Evolutionary conservation across 495 filamentous ascomycete species (phyloP).

Genomic region (Trichocladium uniseriatum): DNA sequence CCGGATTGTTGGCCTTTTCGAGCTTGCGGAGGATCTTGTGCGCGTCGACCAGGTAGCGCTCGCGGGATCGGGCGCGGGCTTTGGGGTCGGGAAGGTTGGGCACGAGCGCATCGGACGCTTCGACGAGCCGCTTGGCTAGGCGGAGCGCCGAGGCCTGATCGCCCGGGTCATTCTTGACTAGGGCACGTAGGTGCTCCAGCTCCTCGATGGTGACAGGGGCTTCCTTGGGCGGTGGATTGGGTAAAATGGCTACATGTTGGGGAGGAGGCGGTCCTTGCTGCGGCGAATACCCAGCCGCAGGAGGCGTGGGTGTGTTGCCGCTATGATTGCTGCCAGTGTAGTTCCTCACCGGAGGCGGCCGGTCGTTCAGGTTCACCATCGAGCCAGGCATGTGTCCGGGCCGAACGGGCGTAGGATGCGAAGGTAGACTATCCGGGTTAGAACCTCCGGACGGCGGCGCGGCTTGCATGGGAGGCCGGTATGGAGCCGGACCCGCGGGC

Average conservation of each 20-base stretch:
- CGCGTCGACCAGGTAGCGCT: constrained; percentile 76
- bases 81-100: constrained; percentile 65
- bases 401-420: constrained; percentile 73
- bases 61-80: constrained; percentile 63
- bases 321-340: constrained; percentile 44
- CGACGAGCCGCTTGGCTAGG: constrained; percentile 76
- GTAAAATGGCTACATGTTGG: constrained; percentile 7
- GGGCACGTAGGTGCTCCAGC: constrained; percentile 60
- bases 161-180: constrained; percentile 56
- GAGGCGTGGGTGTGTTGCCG: constrained; percentile 19
- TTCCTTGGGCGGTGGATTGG: constrained; percentile 25
- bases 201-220: constrained; percentile 67
- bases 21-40: constrained; percentile 88
- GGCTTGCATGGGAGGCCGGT: constrained; percentile 22
- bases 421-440: constrained; percentile 53
- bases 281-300: background rate
- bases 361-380: constrained; percentile 41
- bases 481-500: constrained; percentile 26
- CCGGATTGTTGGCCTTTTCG: constrained; percentile 51
- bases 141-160: constrained; percentile 62
- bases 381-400: constrained; percentile 58
- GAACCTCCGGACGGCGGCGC: constrained; percentile 16
- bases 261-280: constrained; percentile 18
- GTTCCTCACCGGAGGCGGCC: constrained; percentile 65
- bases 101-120: constrained; percentile 70